phyloP scores from a whole-genome alignment of 2,329 filamentous ascomycete species.

The Orbilia oligospora region DNA sequence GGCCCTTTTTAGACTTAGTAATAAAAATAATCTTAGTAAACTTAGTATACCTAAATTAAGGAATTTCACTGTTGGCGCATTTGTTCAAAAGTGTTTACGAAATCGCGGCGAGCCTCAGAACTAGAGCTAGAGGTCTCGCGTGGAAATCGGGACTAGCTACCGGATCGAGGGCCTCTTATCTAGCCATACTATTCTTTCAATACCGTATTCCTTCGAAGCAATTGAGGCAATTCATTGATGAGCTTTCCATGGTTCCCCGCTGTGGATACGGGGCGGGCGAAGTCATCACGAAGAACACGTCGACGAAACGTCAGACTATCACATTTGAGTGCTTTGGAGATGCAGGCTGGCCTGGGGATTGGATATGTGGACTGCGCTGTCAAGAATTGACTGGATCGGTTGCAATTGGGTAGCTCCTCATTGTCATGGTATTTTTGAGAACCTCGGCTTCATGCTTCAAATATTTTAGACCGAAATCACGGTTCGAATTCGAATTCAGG shows the following conservation, averaged over 20 bases:
- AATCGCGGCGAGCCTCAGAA: slow-evolving; percentile 34
- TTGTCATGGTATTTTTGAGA: slow-evolving; percentile 8
- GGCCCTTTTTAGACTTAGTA: slow-evolving; percentile 33
- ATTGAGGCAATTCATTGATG: slow-evolving; percentile 32
- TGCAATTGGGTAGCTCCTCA: slow-evolving; percentile 9
- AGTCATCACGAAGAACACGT: slow-evolving; percentile 47
- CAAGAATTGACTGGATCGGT: slow-evolving; percentile 55
- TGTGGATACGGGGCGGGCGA: slow-evolving; percentile 26
- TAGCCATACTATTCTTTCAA: slow-evolving; percentile 26
- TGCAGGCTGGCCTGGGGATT: slow-evolving; percentile 27
- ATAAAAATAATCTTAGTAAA: neutral
- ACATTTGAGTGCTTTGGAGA: slow-evolving; percentile 37
- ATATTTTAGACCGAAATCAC: slow-evolving; percentile 18
- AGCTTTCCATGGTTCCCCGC: slow-evolving; percentile 22
- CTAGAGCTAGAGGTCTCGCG: slow-evolving; percentile 8
- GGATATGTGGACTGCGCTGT: slow-evolving; percentile 55
- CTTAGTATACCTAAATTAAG: slow-evolving; percentile 34
- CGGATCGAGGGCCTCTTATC: slow-evolving; percentile 46
- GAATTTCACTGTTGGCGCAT: slow-evolving; percentile 25
- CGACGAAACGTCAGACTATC: slow-evolving; percentile 43
- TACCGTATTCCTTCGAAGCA: slow-evolving; percentile 14
- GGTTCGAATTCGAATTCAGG: neutral
- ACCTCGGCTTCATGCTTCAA: slow-evolving; percentile 50
- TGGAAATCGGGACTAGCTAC: slow-evolving; percentile 9
- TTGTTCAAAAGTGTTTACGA: slow-evolving; percentile 30